Conservation (phyloP, 768 basidiomycete species). For the Boletellus emodensis region DNA sequence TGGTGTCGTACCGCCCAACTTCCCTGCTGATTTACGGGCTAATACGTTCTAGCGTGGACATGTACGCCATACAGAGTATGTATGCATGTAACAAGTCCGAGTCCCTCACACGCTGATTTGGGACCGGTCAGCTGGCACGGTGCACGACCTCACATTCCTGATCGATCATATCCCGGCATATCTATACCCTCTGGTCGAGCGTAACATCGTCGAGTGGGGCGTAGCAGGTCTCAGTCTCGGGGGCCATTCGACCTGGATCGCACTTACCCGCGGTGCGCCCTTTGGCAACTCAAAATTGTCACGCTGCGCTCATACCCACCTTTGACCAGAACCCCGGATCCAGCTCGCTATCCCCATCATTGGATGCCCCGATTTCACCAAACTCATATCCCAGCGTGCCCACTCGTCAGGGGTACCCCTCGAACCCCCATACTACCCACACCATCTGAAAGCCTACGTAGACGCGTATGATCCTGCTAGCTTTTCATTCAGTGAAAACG, state of each 20-base stretch:
- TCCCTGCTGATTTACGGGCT: conserved; percentile 4
- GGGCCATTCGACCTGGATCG: conserved; percentile 80
- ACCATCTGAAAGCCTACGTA: conserved; percentile 47
- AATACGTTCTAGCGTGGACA: conserved; percentile 20
- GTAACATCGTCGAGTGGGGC: conserved; percentile 62
- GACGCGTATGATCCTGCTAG: conserved; percentile 41
- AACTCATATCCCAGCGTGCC: conserved; percentile 58
- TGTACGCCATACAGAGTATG: conserved; percentile 32
- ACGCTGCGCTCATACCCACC: background rate
- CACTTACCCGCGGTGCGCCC: conserved; percentile 43
- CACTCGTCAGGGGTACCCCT: conserved; percentile 38
- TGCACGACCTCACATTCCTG: conserved; percentile 71
- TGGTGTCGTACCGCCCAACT: background rate
- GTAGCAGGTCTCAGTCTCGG: conserved; percentile 77
- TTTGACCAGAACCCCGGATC: conserved; percentile 41
- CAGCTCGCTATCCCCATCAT: conserved; percentile 50
- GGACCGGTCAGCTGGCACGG: conserved; percentile 47
- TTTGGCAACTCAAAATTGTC: background rate
- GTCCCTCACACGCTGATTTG: conserved; percentile 1
- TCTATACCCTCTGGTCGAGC: conserved; percentile 65
- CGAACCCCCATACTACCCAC: conserved; percentile 55
- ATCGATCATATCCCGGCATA: conserved; percentile 76
- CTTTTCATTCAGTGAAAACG: conserved; percentile 38
- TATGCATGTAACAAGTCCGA: background rate
- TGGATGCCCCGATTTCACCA: conserved; percentile 68